Evolutionary conservation across 768 basidiomycete species (phyloP).

Genomic region (Boletus vermiculosoides): DNA sequence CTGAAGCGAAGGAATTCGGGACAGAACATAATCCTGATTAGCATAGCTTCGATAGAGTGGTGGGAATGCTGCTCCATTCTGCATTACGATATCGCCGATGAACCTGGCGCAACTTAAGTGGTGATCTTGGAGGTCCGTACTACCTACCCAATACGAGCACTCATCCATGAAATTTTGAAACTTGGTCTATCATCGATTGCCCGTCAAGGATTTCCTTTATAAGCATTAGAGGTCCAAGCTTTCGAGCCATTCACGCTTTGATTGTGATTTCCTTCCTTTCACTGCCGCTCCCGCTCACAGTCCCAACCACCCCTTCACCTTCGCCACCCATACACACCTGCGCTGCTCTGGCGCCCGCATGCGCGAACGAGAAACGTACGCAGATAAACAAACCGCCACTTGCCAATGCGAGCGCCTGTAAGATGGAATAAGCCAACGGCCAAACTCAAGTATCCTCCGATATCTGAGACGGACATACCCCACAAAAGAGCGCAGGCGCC

Average conservation of each 20-base stretch:
- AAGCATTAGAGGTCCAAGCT: not conserved
- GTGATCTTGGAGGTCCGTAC: no score
- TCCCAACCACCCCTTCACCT: not conserved
- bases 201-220: not conserved
- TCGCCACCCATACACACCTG: no score
- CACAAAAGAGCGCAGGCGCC: conserved; percentile 53
- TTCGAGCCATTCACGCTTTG: not conserved
- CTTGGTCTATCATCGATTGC: not conserved
- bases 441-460: not conserved
- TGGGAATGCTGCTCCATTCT: no score
- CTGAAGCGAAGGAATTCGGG: no score
- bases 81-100: no score
- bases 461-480: conserved; percentile 24
- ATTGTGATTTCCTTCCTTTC: not conserved
- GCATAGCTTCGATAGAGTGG: no score
- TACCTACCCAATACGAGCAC: not conserved
- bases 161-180: not conserved
- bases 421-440: not conserved
- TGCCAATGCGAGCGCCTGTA: conserved; percentile 11
- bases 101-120: no score
- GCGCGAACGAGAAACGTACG: conserved; percentile 11
- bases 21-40: no score
- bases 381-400: conserved; percentile 8
- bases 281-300: not conserved
- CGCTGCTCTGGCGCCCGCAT: no score